Conservation (phyloP, 768 basidiomycete genomes). For the Calocybe gangraenosa region DNA sequence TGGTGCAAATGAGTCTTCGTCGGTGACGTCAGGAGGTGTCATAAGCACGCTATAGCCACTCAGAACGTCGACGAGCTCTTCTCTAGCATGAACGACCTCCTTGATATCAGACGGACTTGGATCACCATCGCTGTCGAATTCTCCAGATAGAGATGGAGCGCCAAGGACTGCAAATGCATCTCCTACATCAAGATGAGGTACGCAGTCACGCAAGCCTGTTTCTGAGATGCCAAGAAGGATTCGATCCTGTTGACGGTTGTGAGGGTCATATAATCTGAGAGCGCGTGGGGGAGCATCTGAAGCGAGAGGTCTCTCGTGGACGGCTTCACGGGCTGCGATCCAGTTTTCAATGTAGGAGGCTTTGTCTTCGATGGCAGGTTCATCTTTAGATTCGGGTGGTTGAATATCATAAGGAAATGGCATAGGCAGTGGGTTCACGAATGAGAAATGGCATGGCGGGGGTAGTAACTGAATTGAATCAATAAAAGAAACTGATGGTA, state of each 20-base stretch:
- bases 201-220: slow-evolving; percentile 63
- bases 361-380: slow-evolving; percentile 40
- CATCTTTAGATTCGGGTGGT: slow-evolving; percentile 39
- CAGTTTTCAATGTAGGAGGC: slow-evolving; percentile 71
- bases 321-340: slow-evolving; percentile 63
- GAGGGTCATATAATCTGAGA: slow-evolving; percentile 47
- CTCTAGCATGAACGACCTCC: slow-evolving; percentile 42
- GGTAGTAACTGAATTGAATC: slow-evolving; percentile 35
- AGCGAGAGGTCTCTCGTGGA: slow-evolving; percentile 23
- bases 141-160: slow-evolving; percentile 46
- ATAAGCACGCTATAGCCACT: slow-evolving; percentile 74
- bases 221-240: slow-evolving; percentile 72
- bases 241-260: slow-evolving; percentile 46
- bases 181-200: slow-evolving; percentile 85
- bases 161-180: slow-evolving; percentile 74
- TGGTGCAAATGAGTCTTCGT: slow-evolving; percentile 48
- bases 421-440: slow-evolving; percentile 76
- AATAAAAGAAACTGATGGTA: background rate
- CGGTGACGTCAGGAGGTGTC: slow-evolving; percentile 23
- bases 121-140: slow-evolving; percentile 31
- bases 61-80: slow-evolving; percentile 78
- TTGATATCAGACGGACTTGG: slow-evolving; percentile 24
- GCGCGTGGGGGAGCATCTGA: slow-evolving; percentile 11
- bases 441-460: slow-evolving; percentile 65
- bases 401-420: slow-evolving; percentile 80